phyloP scores from a whole-genome alignment of 169 alveolate genomes.

The Babesia bovis region DNA sequence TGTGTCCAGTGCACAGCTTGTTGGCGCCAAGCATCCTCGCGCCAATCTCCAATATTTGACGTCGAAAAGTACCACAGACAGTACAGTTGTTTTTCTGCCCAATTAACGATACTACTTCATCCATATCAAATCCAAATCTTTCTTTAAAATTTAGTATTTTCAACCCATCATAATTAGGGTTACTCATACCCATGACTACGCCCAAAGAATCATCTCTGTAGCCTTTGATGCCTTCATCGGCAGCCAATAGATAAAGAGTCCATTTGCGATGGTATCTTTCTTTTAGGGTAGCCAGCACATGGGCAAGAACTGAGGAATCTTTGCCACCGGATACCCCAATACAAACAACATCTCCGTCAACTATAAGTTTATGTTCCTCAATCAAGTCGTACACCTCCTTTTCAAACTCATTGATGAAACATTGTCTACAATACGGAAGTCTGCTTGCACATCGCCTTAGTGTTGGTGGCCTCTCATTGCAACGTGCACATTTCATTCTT shows the following conservation, averaged over 20 bases:
- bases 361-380: slow-evolving; percentile 65
- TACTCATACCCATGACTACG: slow-evolving; percentile 85
- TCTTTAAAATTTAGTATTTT: slow-evolving; percentile 88
- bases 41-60: slow-evolving; percentile 96
- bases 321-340: slow-evolving; percentile 98
- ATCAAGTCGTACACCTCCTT: slow-evolving; percentile 92
- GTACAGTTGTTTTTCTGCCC: slow-evolving; percentile 93
- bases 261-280: slow-evolving; percentile 89
- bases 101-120: slow-evolving; percentile 90
- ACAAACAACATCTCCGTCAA: slow-evolving; percentile 91
- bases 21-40: slow-evolving; percentile 89
- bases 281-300: slow-evolving; percentile 89
- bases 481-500: slow-evolving; percentile 66
- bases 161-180: slow-evolving; percentile 86
- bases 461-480: slow-evolving; percentile 81
- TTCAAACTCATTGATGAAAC: slow-evolving; percentile 92
- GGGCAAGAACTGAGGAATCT: slow-evolving; percentile 95
- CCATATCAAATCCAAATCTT: slow-evolving; percentile 95
- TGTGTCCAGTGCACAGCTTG: slow-evolving; percentile 96
- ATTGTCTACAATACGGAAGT: slow-evolving; percentile 86
- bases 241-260: slow-evolving; percentile 88
- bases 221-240: slow-evolving; percentile 98
- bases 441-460: slow-evolving; percentile 89
- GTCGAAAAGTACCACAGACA: slow-evolving; percentile 96
- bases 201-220: slow-evolving; percentile 95